phyloP scores from a whole-genome alignment of 1,284 basidiomycete genomes.

The Coniferiporia sulphurascens region DNA sequence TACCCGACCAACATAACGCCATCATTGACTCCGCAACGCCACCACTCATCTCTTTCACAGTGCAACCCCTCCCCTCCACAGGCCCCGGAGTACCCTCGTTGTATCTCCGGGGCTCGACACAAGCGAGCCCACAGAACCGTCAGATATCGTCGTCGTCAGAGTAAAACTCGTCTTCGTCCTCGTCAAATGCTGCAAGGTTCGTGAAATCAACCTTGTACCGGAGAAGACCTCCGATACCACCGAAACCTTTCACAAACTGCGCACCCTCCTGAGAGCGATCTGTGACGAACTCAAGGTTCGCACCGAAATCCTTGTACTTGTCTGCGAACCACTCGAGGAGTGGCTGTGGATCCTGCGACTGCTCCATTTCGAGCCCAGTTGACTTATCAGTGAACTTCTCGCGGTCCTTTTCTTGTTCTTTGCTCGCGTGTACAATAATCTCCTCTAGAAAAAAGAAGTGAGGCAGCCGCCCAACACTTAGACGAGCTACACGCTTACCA shows the following conservation, averaged over 20 bases:
- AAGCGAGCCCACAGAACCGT: conserved; percentile 77
- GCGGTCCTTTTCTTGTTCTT: conserved; percentile 84
- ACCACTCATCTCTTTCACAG: conserved; percentile 42
- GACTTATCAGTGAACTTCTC: conserved; percentile 95
- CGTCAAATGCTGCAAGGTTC: conserved; percentile 68
- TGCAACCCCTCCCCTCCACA: conserved; percentile 26
- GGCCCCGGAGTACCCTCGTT: conserved; percentile 29
- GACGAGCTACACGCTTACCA: conserved; percentile 43
- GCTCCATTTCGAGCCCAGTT: conserved; percentile 95
- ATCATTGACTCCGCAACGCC: conserved; percentile 40
- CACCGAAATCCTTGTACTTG: conserved; percentile 97
- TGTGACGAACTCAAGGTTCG: conserved; percentile 87
- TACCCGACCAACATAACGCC: background rate
- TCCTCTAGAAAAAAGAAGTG: conserved; percentile 56
- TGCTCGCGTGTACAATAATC: conserved; percentile 72
- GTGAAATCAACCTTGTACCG: conserved; percentile 95
- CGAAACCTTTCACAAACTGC: conserved; percentile 98
- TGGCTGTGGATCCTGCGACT: conserved; percentile 70
- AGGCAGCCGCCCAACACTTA: background rate
- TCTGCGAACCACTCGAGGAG: conserved; percentile 98
- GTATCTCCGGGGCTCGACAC: conserved; percentile 52
- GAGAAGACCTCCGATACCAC: conserved; percentile 93
- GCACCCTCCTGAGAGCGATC: conserved; percentile 95
- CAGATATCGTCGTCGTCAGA: conserved; percentile 79
- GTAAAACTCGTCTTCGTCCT: conserved; percentile 79